phyloP scores from a whole-genome alignment of 2,329 filamentous ascomycete genomes.

The Fusarium sp. region DNA sequence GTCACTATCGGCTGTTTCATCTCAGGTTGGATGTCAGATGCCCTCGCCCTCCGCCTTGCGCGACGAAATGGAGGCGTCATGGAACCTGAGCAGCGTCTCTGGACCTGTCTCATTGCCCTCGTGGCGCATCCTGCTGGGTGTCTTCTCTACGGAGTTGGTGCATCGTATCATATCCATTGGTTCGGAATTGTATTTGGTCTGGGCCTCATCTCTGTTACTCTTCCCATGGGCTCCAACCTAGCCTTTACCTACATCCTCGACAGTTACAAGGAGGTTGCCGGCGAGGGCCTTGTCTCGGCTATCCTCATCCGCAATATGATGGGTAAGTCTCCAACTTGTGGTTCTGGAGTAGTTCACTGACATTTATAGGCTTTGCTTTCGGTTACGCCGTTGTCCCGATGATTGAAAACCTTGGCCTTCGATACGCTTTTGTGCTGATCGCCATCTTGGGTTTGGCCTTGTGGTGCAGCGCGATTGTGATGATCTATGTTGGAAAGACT shows the following conservation, averaged over 20 bases:
- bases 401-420: conserved; percentile 19
- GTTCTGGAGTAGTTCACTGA: neutral
- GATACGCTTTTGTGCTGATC: conserved; percentile 37
- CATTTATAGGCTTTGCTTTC: neutral
- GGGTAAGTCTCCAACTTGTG: conserved; percentile 12
- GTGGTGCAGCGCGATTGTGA: conserved; percentile 25
- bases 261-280: conserved; percentile 42
- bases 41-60: conserved; percentile 31
- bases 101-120: conserved; percentile 35
- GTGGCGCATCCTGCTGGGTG: conserved; percentile 40
- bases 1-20: conserved; percentile 40
- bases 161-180: conserved; percentile 41
- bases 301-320: conserved; percentile 42
- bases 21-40: conserved; percentile 39
- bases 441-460: conserved; percentile 30
- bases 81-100: conserved; percentile 44
- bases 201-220: conserved; percentile 34
- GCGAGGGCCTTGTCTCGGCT: conserved; percentile 35
- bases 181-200: conserved; percentile 40
- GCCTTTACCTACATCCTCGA: conserved; percentile 42
- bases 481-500: conserved; percentile 32
- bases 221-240: conserved; percentile 37
- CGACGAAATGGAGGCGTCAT: conserved; percentile 40
- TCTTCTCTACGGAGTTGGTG: conserved; percentile 39
- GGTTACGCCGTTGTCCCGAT: neutral